A percentile compares a stretch with the other conserved stretches of the same genome.
Evolutionary conservation across 139 green algal genomes (phyloP).

Genomic region (Chlamydomonas incerta): DNA sequence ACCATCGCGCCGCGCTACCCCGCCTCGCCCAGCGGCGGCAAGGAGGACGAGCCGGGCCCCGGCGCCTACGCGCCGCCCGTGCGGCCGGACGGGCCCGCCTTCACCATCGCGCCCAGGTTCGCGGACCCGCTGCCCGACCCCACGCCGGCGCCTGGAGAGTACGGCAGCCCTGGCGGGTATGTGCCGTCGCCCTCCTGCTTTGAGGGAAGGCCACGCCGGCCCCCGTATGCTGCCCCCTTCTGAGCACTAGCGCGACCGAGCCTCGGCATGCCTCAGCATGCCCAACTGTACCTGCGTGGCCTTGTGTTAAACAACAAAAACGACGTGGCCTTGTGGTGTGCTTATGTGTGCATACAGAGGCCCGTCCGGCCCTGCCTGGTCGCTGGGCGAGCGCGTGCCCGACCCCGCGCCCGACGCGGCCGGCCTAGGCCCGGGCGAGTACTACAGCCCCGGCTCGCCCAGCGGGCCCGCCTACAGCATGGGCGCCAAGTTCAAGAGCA

Average conservation of each 20-base stretch:
- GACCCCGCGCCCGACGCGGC: constrained; percentile 3
- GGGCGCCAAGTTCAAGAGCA: constrained; percentile 30
- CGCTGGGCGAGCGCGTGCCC: constrained; percentile 2
- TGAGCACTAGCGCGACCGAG: too few species aligned
- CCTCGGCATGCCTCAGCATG: too few species aligned
- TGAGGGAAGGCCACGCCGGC: too few species aligned
- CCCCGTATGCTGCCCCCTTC: too few species aligned
- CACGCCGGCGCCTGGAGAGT: constrained; percentile 34
- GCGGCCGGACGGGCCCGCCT: constrained; percentile 23
- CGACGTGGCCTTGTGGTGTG: too few species aligned
- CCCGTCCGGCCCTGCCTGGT: constrained; percentile 32
- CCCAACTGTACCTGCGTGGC: too few species aligned
- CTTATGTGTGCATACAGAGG: not conserved
- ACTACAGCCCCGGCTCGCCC: constrained; percentile 21
- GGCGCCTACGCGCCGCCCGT: constrained; percentile 8
- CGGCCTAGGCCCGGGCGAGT: constrained; percentile 45
- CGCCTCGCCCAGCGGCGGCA: not conserved
- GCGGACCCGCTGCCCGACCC: not conserved
- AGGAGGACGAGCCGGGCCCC: not conserved
- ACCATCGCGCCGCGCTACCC: constrained; percentile 19
- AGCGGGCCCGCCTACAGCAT: constrained; percentile 46
- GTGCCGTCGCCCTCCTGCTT: too few species aligned
- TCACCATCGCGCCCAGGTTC: constrained; percentile 28
- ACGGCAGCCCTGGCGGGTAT: not conserved
- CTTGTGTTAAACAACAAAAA: too few species aligned